phyloP scores from a whole-genome alignment of 2,329 filamentous ascomycete species.

The Arthrobotrys iridis region DNA sequence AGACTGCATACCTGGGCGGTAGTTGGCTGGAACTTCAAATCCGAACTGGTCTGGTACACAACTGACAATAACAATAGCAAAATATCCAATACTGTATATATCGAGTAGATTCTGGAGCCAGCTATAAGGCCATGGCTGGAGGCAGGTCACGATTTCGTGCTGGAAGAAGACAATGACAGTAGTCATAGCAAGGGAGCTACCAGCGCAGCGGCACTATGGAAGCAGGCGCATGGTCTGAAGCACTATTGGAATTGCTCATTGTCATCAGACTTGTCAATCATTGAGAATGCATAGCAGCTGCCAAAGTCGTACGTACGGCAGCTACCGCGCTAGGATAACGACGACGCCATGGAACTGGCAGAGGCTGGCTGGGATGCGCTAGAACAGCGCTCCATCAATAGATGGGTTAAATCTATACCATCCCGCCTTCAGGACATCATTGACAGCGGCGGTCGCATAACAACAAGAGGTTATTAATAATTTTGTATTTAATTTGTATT shows the following conservation, averaged over 20 bases:
- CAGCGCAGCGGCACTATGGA: not conserved
- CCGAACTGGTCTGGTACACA: not conserved
- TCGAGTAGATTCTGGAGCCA: not conserved
- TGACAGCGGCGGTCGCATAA: too few relatives aligned
- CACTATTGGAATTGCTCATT: not conserved
- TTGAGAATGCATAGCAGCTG: slow-evolving; percentile 4
- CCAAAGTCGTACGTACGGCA: not conserved
- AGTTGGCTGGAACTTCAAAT: slow-evolving; percentile 4
- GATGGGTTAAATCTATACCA: too few relatives aligned
- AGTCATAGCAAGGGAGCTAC: not conserved
- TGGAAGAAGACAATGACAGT: slow-evolving; percentile 1
- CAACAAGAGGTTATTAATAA: too few relatives aligned
- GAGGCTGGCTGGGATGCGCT: not conserved
- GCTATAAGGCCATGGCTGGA: not conserved
- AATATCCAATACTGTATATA: not conserved
- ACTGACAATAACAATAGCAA: slow-evolving; percentile 1
- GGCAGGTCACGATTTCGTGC: not conserved
- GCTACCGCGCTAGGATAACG: not conserved
- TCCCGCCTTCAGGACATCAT: too few relatives aligned
- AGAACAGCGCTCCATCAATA: not conserved
- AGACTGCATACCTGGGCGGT: not conserved
- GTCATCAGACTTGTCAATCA: not conserved
- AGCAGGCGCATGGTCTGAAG: not conserved
- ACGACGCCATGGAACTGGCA: not conserved
- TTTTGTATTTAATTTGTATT: too few relatives aligned